Evolutionary conservation across 2,329 filamentous ascomycete species (phyloP).

Genomic region (Coniochaeta sp.): DNA sequence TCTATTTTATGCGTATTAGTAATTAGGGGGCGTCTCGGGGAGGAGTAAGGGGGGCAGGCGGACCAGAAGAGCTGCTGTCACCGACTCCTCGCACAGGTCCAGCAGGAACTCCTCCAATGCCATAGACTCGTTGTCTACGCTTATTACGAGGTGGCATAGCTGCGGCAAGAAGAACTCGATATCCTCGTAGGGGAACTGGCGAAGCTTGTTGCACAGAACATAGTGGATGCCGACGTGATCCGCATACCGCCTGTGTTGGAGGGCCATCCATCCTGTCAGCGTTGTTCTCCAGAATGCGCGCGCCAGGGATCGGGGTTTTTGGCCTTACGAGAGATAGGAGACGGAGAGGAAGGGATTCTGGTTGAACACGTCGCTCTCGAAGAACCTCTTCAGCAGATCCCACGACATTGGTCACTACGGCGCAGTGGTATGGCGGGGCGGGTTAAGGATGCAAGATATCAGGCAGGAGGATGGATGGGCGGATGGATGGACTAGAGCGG

Average conservation of each 20-base stretch:
- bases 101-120: constrained; percentile 81
- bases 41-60: constrained; percentile 22
- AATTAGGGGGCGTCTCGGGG: not conserved
- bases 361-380: constrained; percentile 92
- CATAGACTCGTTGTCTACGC: constrained; percentile 87
- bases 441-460: constrained; percentile 11
- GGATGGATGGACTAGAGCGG: constrained; percentile 18
- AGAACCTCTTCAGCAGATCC: constrained; percentile 84
- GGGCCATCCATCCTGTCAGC: not conserved
- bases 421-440: constrained; percentile 14
- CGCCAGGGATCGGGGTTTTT: constrained; percentile 11
- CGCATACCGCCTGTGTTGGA: constrained; percentile 63
- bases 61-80: constrained; percentile 76
- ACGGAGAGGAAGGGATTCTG: constrained; percentile 83
- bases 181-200: constrained; percentile 83
- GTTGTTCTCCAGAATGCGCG: constrained; percentile 2
- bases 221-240: constrained; percentile 88
- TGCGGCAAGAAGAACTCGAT: constrained; percentile 89
- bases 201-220: constrained; percentile 80
- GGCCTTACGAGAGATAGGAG: constrained; percentile 75
- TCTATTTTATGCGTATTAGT: constrained; percentile 44
- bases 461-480: too few relatives aligned
- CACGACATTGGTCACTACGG: constrained; percentile 45
- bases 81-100: constrained; percentile 80
- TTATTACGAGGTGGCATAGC: constrained; percentile 81